Evolutionary conservation across 495 filamentous ascomycete species (phyloP), one percentile per base, ranked within the genome.

Genomic region (Xylaria sp.): DNA sequence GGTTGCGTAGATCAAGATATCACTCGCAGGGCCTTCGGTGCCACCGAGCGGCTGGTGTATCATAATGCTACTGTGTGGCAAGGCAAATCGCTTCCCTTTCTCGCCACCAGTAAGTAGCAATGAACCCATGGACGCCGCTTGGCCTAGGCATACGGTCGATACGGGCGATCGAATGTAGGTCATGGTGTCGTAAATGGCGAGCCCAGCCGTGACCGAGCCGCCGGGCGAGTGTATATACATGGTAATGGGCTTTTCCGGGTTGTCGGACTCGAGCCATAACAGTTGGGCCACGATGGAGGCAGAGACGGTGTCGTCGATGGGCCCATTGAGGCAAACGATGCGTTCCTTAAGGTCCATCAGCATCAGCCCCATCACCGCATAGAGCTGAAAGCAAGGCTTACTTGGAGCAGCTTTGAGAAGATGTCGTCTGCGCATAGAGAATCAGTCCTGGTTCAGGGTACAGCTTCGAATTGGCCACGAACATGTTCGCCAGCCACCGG

Each of bases 161-260:
- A 98, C 93, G 12, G 96, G 93, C 5, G 92, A 92, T 71, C 89
- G 89, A 81, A 99, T 98, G 83, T 98, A 99, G 71, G 91, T 90
- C 95, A 99, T 99, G 61, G 97, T 98, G 80, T 99, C 96, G 85
- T 99, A 99, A 78, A 99, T 98, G 58, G 96, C 95, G 37, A 99
- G 87, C 7, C 96, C 92, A 82, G 76, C 55, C 65, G 95, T 98
- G 48, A 99, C 96, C n/a, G 91, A 93, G 41, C 96, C 96, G 37
- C 96, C 96, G 3, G 97, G 97, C 0, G 93, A 95, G 81, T 99
- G 97, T 81, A 99, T 98, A 82, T 99, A 99, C 74, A 99, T 92
- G 69, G 93, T 94, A 68, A 99, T 98, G 37, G 94, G 90, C 79
- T 97, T 97, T 71, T 94, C 84, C 7, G 95, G 96, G 81, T 93